Evolutionary conservation across 306 rosid species (phyloP), one percentile per base, ranked within the genome.

Genomic region (Prinsepia uniflora): DNA sequence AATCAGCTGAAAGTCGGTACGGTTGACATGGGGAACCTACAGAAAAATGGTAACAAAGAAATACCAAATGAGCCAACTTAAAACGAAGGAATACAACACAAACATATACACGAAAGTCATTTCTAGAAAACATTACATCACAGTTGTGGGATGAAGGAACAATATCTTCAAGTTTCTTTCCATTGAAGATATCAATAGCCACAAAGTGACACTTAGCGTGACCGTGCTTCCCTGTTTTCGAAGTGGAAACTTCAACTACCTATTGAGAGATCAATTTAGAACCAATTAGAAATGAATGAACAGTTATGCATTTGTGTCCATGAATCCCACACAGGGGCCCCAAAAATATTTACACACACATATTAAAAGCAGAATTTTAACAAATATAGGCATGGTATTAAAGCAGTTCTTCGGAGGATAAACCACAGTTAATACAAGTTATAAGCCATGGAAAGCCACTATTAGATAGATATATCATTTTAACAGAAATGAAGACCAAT

Each of bases 171-270:
- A 89, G 92, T 74, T 81, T 86, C 81, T 86, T 89, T 73, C 90
- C 92, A 56, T 86, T 87, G 76, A 89, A 86, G 39, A 85, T 85
- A 76, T 89, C 92, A 71, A 83, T 86, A 12, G 60, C 96, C 67
- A 89, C 90, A 81, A 89, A 89, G 83, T 89, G 96, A 48, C 96
- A 86, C 76, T 86, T 89, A 6, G 96, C 92, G 67, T 84, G 91
- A 68, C 89, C 96, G 43, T 84, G 96, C 86, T 86, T 89, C 22
- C 91, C 91, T 5, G 91, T 84, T 71, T 86, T 86, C 46, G 92
- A 89, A 8, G 92, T 89, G 54, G 96, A 89, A 76, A 89, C 96
- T 77, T 85, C 84, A 30, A 85, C 89, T 64, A 85, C 84, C 86
- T 85, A 79, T 55, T 60, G 10, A 24, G 9, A 41, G 3, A 20